These are phyloP conservation scores for Nemania diffusa DNA, from an alignment of 2,329 filamentous ascomycete genomes.

Conservation along the genomic window DNA sequence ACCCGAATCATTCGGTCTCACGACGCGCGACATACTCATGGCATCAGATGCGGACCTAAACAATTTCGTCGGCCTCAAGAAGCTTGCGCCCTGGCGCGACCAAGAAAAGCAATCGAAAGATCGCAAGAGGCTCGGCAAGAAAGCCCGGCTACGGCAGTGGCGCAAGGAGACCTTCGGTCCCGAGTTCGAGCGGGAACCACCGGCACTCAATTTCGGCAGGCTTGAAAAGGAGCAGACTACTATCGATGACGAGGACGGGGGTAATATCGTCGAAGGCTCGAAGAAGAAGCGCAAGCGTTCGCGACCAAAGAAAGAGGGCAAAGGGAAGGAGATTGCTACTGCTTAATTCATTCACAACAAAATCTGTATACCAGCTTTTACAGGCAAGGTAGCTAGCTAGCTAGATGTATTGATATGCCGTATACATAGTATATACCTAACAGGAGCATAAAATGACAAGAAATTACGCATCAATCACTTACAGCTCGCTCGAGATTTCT, in stretches of 20 bases:
- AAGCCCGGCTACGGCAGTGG: constrained; percentile 90
- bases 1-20: constrained; percentile 89
- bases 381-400: neutral
- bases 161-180: constrained; percentile 71
- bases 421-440: constrained; percentile 26
- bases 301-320: constrained; percentile 42
- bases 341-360: constrained; percentile 16
- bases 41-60: constrained; percentile 89
- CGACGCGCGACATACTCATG: constrained; percentile 85
- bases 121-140: constrained; percentile 89
- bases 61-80: constrained; percentile 92
- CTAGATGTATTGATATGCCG: neutral
- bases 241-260: constrained; percentile 32
- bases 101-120: constrained; percentile 89
- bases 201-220: constrained; percentile 66
- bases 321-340: constrained; percentile 28
- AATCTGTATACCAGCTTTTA: constrained; percentile 17
- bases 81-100: constrained; percentile 90
- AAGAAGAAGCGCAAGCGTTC: constrained; percentile 52
- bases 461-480: constrained; percentile 8
- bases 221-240: constrained; percentile 41
- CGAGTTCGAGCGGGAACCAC: constrained; percentile 66
- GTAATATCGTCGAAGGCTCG: constrained; percentile 51
- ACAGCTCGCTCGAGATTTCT: neutral
- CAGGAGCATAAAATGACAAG: neutral